Conservation (phyloP, 352 stramenopile genomes). For the Halophytophthora batemanensis region DNA sequence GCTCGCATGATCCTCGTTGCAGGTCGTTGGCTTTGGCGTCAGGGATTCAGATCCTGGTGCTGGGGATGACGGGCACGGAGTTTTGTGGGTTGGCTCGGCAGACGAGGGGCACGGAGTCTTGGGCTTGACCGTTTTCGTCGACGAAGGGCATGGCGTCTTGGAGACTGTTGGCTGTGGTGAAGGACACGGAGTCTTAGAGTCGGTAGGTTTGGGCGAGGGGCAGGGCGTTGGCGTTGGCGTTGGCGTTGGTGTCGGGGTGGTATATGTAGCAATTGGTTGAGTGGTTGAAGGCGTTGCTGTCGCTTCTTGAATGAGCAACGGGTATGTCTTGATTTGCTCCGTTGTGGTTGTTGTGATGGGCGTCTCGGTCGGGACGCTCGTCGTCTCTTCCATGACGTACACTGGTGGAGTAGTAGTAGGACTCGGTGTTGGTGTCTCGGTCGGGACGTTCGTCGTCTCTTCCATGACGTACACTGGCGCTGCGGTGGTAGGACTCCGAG, state of each 20-base stretch:
- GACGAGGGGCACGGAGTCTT: not conserved
- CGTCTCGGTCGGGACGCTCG: too few relatives aligned
- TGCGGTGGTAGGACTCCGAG: not conserved
- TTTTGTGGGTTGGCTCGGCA: constrained; percentile 1
- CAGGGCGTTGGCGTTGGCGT: constrained; percentile 1
- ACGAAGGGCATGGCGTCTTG: not conserved
- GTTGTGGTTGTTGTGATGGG: too few relatives aligned
- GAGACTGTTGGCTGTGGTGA: not conserved
- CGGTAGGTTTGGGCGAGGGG: not conserved
- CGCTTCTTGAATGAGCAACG: too few relatives aligned
- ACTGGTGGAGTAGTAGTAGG: too few relatives aligned
- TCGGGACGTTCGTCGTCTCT: not conserved
- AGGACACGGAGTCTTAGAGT: not conserved
- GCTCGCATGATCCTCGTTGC: not conserved
- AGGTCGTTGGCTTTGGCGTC: too few relatives aligned
- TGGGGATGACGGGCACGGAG: constrained; percentile 5
- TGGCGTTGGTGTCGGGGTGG: not conserved
- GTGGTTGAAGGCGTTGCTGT: too few relatives aligned
- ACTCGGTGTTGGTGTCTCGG: not conserved
- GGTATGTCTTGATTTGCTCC: too few relatives aligned
- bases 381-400: too few relatives aligned
- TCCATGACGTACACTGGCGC: too few relatives aligned
- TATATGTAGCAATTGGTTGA: not conserved
- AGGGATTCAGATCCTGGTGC: not conserved
- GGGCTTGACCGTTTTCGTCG: not conserved